Evolutionary conservation across 2,329 filamentous ascomycete species (phyloP), one percentile per base, ranked within the genome.

Genomic region (Hypoxylon sp.): DNA sequence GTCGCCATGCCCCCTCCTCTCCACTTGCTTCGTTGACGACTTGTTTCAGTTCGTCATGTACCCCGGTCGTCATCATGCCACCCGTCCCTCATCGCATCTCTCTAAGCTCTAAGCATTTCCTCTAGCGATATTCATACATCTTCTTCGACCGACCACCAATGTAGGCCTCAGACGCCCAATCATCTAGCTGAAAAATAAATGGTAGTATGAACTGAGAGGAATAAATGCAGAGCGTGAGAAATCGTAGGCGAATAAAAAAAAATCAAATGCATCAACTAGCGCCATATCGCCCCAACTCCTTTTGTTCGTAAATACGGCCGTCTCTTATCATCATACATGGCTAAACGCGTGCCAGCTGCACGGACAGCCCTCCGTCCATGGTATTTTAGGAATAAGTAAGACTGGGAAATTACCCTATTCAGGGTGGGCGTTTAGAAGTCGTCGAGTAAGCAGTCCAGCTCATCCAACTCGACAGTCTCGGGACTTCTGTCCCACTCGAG

Each of bases 391-490:
- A 48, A 44, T 37, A 60, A 68, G 56, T 47, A 52, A 31, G 53
- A 55, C 57, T 17, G 35, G 26, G 35, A 44, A 59, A 54, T 68
- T 52, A 35, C 17, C 44, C 42, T 11, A 37, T 68, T n/a, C 17
- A 19, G 31, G 35, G 54, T 22, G 42, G 35, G 52, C 44, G 26
- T 67, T 86, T 82, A 94, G 79, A 90, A 93, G 73, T 88, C 90
- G 77, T 92, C 91, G 75, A 98, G 88, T 78, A 98, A 87, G 74
- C 92, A 90, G 77, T 98, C 95, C 24, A 98, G 89, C 84, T 99
- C 96, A 51, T 97, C 94, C 53, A 98, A 88, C 79, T 97, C 94
- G 73, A 98, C 91, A 71, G 90, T 92, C 83, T 98, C 96, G 1
- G 94, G 94, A 78, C 90, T 94, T 78, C 86, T 86, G 76, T 92